These are phyloP conservation scores for Fusarium sp. DNA, from an alignment of 2,329 filamentous ascomycete genomes.

Conservation along the genomic window DNA sequence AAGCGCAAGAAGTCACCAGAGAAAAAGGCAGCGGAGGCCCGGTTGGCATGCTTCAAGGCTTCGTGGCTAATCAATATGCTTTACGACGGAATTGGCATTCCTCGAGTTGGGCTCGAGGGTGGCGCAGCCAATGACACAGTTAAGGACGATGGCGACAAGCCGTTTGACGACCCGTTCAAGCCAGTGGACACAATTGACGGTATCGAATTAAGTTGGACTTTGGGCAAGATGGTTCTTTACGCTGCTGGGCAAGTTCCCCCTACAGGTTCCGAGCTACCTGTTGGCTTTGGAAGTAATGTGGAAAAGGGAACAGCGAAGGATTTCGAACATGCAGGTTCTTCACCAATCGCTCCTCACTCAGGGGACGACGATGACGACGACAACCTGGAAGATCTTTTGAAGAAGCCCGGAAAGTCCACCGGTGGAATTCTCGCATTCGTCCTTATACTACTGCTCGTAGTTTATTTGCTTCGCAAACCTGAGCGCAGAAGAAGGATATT, in stretches of 20 bases:
- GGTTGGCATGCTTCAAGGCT: conserved; percentile 96
- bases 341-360: conserved; percentile 46
- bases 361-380: conserved; percentile 61
- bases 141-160: conserved; percentile 75
- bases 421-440: conserved; percentile 83
- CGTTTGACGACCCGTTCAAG: conserved; percentile 85
- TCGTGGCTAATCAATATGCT: conserved; percentile 98
- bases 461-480: conserved; percentile 81
- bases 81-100: conserved; percentile 95
- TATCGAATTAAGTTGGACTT: conserved; percentile 95
- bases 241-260: conserved; percentile 88
- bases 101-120: conserved; percentile 82
- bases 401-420: conserved; percentile 73
- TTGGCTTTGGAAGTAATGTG: conserved; percentile 93
- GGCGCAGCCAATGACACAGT: conserved; percentile 75
- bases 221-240: conserved; percentile 96
- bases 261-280: conserved; percentile 69
- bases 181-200: conserved; percentile 92
- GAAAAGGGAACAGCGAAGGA: conserved; percentile 72
- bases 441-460: conserved; percentile 74
- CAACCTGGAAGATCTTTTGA: conserved; percentile 73
- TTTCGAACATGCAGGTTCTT: conserved; percentile 84
- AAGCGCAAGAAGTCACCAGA: conserved; percentile 78
- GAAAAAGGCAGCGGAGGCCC: conserved; percentile 80
- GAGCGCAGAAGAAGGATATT: conserved; percentile 68